Evolutionary conservation across 1,139 yeast species (phyloP).

Genomic region (Debaryomyces sp.): DNA sequence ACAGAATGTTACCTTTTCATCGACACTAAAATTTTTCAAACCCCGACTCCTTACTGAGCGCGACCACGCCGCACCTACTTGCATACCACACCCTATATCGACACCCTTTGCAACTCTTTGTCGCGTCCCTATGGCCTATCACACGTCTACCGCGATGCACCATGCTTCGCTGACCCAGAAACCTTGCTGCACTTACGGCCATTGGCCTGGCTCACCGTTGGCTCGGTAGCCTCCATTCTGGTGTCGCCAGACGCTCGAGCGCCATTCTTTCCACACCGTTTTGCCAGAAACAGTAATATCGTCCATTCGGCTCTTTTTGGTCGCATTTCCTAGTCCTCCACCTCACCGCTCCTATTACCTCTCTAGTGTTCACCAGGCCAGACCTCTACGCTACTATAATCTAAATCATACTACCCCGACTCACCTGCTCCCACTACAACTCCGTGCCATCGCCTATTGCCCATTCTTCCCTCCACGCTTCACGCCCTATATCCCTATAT

Average conservation of each 20-base stretch:
- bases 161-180: not conserved
- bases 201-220: not conserved
- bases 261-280: not conserved
- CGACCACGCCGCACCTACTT: not conserved
- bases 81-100: not conserved
- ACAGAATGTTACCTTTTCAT: not conserved
- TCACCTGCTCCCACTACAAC: not conserved
- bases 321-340: not conserved
- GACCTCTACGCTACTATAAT: not conserved
- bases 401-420: not conserved
- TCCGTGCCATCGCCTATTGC: not conserved
- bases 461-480: not conserved
- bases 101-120: not conserved
- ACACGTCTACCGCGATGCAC: not conserved
- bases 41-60: not conserved
- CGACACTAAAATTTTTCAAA: not conserved
- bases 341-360: not conserved
- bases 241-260: not conserved
- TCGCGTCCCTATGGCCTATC: not conserved
- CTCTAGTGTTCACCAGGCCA: not conserved
- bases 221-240: not conserved
- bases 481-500: not conserved
- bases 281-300: not conserved
- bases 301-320: not conserved
- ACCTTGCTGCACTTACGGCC: not conserved